Percentiles rank a stretch among this genome's conserved stretches.
These are phyloP conservation scores for Leccinum ochraceum DNA, from an alignment of 768 basidiomycete genomes.

Conservation along the genomic window DNA sequence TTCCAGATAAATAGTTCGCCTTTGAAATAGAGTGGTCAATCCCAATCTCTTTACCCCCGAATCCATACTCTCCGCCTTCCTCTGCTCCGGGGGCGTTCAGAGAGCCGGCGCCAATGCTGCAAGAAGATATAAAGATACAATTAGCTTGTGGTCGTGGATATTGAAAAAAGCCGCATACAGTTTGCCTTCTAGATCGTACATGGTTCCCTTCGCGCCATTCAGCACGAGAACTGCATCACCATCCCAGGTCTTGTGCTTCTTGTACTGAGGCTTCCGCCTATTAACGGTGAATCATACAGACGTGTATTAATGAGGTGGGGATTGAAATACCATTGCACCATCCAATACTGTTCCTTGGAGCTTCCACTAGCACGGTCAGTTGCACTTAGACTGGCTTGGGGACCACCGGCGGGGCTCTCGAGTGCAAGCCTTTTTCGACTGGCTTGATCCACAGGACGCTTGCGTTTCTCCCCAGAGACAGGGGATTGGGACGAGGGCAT, in stretches of 20 bases:
- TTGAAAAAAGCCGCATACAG: conserved; percentile 43
- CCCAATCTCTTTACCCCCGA: conserved; percentile 62
- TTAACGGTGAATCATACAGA: conserved; percentile 1
- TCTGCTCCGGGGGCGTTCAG: conserved; percentile 39
- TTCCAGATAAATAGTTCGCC: conserved; percentile 61
- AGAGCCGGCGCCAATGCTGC: conserved; percentile 57
- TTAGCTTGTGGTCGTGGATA: conserved; percentile 1
- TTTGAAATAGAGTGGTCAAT: conserved; percentile 58
- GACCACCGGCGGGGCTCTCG: conserved; percentile 18
- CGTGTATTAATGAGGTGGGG: not conserved
- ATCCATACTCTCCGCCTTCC: conserved; percentile 39
- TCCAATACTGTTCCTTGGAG: conserved; percentile 56
- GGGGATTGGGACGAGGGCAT: conserved; percentile 26
- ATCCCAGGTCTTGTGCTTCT: conserved; percentile 92
- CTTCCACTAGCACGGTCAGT: conserved; percentile 14
- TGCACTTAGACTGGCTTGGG: not conserved
- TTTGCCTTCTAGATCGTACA: conserved; percentile 67
- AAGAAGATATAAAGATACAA: not conserved
- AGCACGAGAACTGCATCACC: conserved; percentile 72
- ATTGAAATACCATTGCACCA: conserved; percentile 68
- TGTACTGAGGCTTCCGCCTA: conserved; percentile 69
- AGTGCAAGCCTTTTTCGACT: conserved; percentile 33
- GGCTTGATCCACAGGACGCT: conserved; percentile 23
- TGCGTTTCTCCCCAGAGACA: conserved; percentile 32
- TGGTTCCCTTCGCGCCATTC: conserved; percentile 43